Evolutionary conservation across 2,329 filamentous ascomycete genomes (phyloP).

Genomic region (Neofusicoccum parvum): DNA sequence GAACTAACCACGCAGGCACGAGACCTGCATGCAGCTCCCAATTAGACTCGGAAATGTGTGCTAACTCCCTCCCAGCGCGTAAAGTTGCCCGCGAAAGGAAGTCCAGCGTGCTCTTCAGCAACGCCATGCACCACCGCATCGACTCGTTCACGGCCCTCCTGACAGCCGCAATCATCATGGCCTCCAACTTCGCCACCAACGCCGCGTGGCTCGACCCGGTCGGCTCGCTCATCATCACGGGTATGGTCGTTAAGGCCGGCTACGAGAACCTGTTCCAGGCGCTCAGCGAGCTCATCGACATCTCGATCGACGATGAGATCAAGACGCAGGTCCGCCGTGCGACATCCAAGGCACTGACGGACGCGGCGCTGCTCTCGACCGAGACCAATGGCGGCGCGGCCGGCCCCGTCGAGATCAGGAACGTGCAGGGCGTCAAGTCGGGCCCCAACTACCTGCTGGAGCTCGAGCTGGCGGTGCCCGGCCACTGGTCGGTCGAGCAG

Average conservation of each 20-base stretch:
- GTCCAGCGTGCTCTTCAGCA: constrained; percentile 92
- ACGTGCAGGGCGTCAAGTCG: constrained; percentile 88
- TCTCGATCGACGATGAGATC: constrained; percentile 82
- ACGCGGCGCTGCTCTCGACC: background rate
- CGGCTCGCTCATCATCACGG: constrained; percentile 86
- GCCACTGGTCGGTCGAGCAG: constrained; percentile 72
- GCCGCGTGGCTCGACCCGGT: constrained; percentile 94
- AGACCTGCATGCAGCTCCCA: no score
- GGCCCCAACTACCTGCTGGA: constrained; percentile 96
- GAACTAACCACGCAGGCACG: no score
- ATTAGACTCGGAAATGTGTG: background rate
- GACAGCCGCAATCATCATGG: constrained; percentile 83
- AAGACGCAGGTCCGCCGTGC: constrained; percentile 71
- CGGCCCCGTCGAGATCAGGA: constrained; percentile 61
- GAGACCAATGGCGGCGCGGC: background rate
- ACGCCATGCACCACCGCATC: constrained; percentile 93
- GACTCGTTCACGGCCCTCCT: constrained; percentile 95
- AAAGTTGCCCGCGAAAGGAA: constrained; percentile 93
- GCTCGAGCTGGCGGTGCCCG: constrained; percentile 79
- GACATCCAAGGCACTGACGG: constrained; percentile 39
- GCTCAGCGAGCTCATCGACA: constrained; percentile 87
- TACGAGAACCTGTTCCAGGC: constrained; percentile 81
- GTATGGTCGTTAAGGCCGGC: constrained; percentile 90
- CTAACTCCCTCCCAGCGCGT: constrained; percentile 65
- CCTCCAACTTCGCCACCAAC: constrained; percentile 81